A percentile compares a stretch with the other conserved stretches of the same genome.
Evolutionary conservation across 202 grass and related monocot species (phyloP).

Genomic region (Alloteropsis angusta): DNA sequence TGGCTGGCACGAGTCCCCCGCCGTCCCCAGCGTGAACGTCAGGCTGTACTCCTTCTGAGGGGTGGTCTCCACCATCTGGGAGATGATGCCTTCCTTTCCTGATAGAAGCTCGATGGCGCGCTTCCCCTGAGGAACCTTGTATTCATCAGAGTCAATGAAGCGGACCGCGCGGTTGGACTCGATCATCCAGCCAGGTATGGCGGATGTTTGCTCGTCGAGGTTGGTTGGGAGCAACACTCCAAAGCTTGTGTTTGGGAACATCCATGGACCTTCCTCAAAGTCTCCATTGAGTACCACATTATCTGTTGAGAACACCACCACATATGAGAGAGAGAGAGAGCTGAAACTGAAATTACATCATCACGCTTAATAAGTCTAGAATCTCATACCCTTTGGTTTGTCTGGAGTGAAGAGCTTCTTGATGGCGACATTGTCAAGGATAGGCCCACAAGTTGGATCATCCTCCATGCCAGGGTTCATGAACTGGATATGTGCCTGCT

Average conservation of each 20-base stretch:
- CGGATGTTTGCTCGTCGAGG: conserved; percentile 76
- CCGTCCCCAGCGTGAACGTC: conserved; percentile 65
- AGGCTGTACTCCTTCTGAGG: conserved; percentile 81
- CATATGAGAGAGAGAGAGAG: background rate
- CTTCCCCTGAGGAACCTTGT: conserved; percentile 81
- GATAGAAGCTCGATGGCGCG: conserved; percentile 93
- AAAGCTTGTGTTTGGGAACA: conserved; percentile 86
- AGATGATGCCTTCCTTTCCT: conserved; percentile 96
- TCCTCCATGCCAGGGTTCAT: conserved; percentile 99
- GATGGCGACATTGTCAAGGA: conserved; percentile 82
- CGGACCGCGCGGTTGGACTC: conserved; percentile 93
- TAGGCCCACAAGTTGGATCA: conserved; percentile 90
- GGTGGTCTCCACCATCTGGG: conserved; percentile 95
- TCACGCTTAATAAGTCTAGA: background rate
- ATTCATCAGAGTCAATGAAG: conserved; percentile 69
- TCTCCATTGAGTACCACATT: conserved; percentile 79
- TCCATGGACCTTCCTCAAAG: conserved; percentile 98
- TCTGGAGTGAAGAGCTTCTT: conserved; percentile 94
- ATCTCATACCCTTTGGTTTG: conserved; percentile 50
- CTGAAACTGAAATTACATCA: background rate
- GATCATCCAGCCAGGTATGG: conserved; percentile 84
- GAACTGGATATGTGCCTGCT: conserved; percentile 57
- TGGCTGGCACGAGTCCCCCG: conserved; percentile 70
- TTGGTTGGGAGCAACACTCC: conserved; percentile 93
- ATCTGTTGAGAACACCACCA: conserved; percentile 38